phyloP scores from a whole-genome alignment of 108 stramenopile species.

The Fragilaria radians region DNA sequence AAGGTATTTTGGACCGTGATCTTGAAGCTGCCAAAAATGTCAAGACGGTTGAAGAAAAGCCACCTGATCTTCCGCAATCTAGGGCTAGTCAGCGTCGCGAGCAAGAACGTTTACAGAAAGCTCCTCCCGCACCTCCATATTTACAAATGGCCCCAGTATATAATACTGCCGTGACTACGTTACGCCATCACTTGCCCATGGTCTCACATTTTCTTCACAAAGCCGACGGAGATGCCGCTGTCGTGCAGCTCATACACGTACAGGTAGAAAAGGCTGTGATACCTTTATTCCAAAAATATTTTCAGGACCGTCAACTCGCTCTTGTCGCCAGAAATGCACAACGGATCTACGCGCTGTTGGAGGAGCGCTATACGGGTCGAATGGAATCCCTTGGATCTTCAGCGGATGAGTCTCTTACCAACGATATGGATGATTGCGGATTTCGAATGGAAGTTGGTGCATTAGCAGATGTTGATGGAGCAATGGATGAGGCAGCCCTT shows the following conservation, averaged over 20 bases:
- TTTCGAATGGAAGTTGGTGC: slow-evolving; percentile 59
- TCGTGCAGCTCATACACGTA: slow-evolving; percentile 71
- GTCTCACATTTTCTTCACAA: slow-evolving; percentile 66
- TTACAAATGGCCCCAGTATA: slow-evolving; percentile 64
- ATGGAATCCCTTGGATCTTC: neutral
- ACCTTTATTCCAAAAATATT: slow-evolving; percentile 46
- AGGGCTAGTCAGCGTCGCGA: neutral
- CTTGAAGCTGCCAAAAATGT: slow-evolving; percentile 11
- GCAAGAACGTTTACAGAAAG: slow-evolving; percentile 20
- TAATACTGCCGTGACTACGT: slow-evolving; percentile 65
- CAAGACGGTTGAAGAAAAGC: neutral
- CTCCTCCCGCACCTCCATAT: slow-evolving; percentile 35
- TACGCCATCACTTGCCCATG: slow-evolving; percentile 89
- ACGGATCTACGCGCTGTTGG: slow-evolving; percentile 44
- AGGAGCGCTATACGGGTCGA: slow-evolving; percentile 37
- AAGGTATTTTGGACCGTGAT: slow-evolving; percentile 30
- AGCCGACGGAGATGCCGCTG: slow-evolving; percentile 79
- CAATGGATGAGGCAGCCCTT: slow-evolving; percentile 86
- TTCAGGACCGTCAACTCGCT: slow-evolving; percentile 36
- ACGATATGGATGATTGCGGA: slow-evolving; percentile 53
- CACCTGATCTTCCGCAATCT: neutral
- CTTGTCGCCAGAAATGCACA: slow-evolving; percentile 44
- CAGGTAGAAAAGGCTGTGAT: slow-evolving; percentile 63
- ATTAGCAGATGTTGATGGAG: slow-evolving; percentile 78
- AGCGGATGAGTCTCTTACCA: slow-evolving; percentile 21